Evolutionary conservation across 2,329 filamentous ascomycete species (phyloP), one percentile per base, ranked within the genome.

Genomic region (Cladosporium phlei): DNA sequence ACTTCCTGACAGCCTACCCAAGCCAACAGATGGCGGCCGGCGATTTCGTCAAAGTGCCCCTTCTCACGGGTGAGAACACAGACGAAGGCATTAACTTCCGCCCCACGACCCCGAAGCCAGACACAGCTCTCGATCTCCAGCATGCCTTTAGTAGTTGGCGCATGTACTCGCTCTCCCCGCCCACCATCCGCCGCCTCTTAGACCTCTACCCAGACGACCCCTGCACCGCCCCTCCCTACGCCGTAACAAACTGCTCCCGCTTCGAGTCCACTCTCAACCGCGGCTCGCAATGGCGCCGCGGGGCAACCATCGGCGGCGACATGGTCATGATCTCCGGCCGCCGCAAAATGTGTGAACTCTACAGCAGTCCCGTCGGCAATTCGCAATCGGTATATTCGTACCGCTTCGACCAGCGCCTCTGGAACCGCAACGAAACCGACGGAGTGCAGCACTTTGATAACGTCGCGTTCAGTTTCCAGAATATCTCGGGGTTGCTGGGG

Each of bases 381-480:
- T 27, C 28, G 5, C 42, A 45, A 8, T 32, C 42, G 11, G 69
- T 74, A 0, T 76, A 69, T 51, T 72, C 69, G 49, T 77, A 76
- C 59, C 69, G 73, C 2, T 76, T 76, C 46, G 72, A 76, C 53
- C 72, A 72, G 47, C 60, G 63, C n/a, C 59, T 66, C 17, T 74
- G 70, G 63, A 67, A 69, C 49, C 63, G 67, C 5, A 53, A 56
- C 2, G 62, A 64, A 11, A 66, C 68, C 50, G 65, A 66, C 6
- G 72, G 70, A 2, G 66, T 70, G 14, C 66, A 67, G 47, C 74
- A 77, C 50, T 75, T 75, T 44, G 65, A 67, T 53, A 75, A 76
- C 38, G 73, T 74, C 1, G 71, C 71, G 2, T 76, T 72, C 55
- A 71, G 66, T 50, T 76, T 77, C 56, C 71, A 76, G 55, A 76